Evolutionary conservation across 2,329 filamentous ascomycete genomes (phyloP), one percentile per base, ranked within the genome.

Genomic region (Penicillium sumatraense): DNA sequence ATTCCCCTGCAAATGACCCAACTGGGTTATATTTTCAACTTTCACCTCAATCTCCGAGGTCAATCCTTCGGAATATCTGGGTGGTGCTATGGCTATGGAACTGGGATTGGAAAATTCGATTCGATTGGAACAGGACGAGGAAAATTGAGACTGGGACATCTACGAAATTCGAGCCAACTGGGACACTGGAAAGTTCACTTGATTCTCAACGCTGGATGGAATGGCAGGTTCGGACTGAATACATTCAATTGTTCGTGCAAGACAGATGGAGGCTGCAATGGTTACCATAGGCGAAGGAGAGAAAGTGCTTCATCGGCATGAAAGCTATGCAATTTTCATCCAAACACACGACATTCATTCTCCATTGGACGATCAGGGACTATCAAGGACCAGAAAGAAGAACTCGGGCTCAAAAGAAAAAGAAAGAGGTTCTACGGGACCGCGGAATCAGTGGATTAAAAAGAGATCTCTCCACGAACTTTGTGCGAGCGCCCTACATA

Each of bases 401-500:
- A 31, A 10, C 29, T 10, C 29, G 29, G 29, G n/a, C 11, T 31
- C 55, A 49, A 54, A 51, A 56, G 61, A 42, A 59, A 53, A 31
- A n/a, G n/a, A n/a, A n/a, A n/a, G n/a, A n/a, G n/a, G n/a, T n/a
- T n/a, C n/a, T n/a, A n/a, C n/a, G n/a, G n/a, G n/a, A n/a, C n/a
- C n/a, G n/a, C n/a, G n/a, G n/a, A n/a, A n/a, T n/a, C n/a, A n/a
- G n/a, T n/a, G n/a, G n/a, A n/a, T n/a, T n/a, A n/a, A n/a, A n/a
- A n/a, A n/a, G n/a, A n/a, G 54, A 59, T 55, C 57, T 56, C 58
- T 66, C 58, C 62, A 60, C 66, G 68, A 67, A 65, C 58, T 63
- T 63, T 72, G 70, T 67, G 66, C 71, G 57, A 72, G 70, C 74
- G 66, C 74, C 74, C 69, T 68, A 66, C 63, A 64, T 64, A 76